Evolutionary conservation across 1,284 basidiomycete species (phyloP).

Genomic region (Moniliophthora roreri): DNA sequence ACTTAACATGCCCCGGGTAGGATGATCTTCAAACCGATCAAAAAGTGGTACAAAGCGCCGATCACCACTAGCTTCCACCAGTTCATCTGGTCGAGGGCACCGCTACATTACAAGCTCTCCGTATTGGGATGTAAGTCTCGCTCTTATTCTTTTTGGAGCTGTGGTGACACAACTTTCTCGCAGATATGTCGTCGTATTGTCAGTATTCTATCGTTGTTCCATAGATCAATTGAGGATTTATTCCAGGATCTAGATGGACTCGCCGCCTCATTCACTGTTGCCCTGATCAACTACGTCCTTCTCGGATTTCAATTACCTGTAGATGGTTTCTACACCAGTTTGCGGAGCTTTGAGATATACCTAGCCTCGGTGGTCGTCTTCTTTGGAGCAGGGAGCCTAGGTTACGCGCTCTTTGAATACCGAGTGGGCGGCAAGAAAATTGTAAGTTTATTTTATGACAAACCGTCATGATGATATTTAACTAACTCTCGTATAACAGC

Average conservation of each 20-base stretch:
- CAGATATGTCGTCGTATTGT: slow-evolving; percentile 85
- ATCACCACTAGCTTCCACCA: slow-evolving; percentile 67
- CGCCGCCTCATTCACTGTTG: slow-evolving; percentile 65
- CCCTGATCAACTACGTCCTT: slow-evolving; percentile 71
- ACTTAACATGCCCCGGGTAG: slow-evolving; percentile 17
- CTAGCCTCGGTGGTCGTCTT: slow-evolving; percentile 57
- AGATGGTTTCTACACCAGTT: slow-evolving; percentile 74
- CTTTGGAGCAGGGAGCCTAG: slow-evolving; percentile 70
- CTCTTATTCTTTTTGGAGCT: background rate
- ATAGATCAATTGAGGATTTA: slow-evolving; percentile 1
- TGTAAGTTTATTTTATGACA: slow-evolving; percentile 33
- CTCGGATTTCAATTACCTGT: slow-evolving; percentile 68
- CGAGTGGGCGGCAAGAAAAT: slow-evolving; percentile 65
- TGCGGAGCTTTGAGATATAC: slow-evolving; percentile 31
- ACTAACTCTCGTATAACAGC: slow-evolving; percentile 19
- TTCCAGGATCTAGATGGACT: slow-evolving; percentile 59
- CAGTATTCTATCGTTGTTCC: slow-evolving; percentile 12
- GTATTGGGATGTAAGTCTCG: slow-evolving; percentile 66
- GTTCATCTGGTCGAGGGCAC: slow-evolving; percentile 75
- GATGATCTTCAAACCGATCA: slow-evolving; percentile 65
- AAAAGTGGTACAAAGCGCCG: slow-evolving; percentile 72
- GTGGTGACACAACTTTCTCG: background rate
- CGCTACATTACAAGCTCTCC: slow-evolving; percentile 79
- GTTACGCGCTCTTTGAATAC: slow-evolving; percentile 77
- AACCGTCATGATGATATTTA: slow-evolving; percentile 23